Base-by-base conservation (phyloP, 306 rosid species). In the Quercus dentata region DNA sequence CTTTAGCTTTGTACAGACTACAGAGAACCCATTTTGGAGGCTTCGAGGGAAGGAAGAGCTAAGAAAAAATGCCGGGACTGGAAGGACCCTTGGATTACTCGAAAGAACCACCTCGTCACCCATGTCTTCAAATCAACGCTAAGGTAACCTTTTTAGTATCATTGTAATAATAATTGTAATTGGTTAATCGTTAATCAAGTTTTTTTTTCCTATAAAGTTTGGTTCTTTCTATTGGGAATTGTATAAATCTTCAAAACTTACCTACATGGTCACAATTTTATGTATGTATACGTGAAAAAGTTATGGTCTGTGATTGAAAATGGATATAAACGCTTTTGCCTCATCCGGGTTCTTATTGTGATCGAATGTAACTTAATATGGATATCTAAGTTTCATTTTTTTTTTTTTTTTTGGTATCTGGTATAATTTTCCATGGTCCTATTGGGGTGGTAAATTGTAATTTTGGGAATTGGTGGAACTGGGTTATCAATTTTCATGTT, bases 11-110 rank as follows among this genome's bases (percentile, higher is more conserved):
- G 54, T 49, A 12, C 54, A 15, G 20, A 67, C 1, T 49, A 12
- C 54, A 28, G 20, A 67, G 27, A 33, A 35, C 15, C 51, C 17
- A 33, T 67, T 35, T 7, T 31, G 5, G 51, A 35, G 27, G 51
- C 5, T 33, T 67, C 11, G 51, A 19, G n/a, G 52, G 17, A 3
- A 21, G 27, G 49, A 25, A 33, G 33, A 83, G 54, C 21, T 51
- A 28, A 5, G 31, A 65, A 63, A 65, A 63, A 83, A 92, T 92
- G 98, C 92, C 98, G 3, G 90, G 97, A 33, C 69, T 93, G 15
- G 82, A 10, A 62, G 94, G 86, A 6, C 97, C 97, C 5, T 91
- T 93, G 2, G 90, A 91, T 86, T 93, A 93, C 83, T 89, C 94
- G 3, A 65, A 21, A 20, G 98, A 93, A 58, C 98, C 97, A 27